Conservation (phyloP, 345 rosid species). For the Carallia pectinifolia region DNA sequence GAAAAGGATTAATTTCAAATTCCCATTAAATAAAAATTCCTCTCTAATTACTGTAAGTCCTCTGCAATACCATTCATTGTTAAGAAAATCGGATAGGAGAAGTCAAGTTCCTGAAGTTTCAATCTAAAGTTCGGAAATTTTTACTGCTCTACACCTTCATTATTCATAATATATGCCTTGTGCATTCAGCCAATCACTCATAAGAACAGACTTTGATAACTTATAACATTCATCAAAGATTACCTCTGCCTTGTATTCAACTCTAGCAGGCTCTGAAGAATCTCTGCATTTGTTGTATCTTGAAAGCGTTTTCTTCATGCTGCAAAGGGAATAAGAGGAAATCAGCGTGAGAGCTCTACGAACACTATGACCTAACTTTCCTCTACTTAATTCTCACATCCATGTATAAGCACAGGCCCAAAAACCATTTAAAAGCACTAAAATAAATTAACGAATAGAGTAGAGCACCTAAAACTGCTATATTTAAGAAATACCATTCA, state of each 20-base stretch:
- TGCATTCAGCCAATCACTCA: background rate
- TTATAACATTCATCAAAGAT: slow-evolving; percentile 8
- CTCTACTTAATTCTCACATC: background rate
- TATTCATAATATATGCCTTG: background rate
- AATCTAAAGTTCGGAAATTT: background rate
- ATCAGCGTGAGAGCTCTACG: slow-evolving; percentile 2
- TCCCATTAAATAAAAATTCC: no score
- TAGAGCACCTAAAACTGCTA: no score
- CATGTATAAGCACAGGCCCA: background rate
- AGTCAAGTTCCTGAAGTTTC: background rate
- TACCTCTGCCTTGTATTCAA: slow-evolving; percentile 60
- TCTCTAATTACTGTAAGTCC: no score
- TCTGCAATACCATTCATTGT: no score
- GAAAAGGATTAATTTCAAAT: background rate
- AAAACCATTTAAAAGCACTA: background rate
- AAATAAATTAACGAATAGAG: background rate
- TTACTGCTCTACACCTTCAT: background rate
- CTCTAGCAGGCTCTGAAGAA: slow-evolving; percentile 41
- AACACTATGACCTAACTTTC: background rate
- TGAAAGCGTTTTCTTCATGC: slow-evolving; percentile 73
- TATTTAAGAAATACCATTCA: no score
- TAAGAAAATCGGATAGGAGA: background rate
- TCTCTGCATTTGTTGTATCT: slow-evolving; percentile 61
- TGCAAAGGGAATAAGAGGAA: slow-evolving; percentile 23
- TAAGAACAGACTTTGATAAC: background rate